Conservation (phyloP, 2,329 filamentous ascomycete species). For the Claviceps sorghi region DNA sequence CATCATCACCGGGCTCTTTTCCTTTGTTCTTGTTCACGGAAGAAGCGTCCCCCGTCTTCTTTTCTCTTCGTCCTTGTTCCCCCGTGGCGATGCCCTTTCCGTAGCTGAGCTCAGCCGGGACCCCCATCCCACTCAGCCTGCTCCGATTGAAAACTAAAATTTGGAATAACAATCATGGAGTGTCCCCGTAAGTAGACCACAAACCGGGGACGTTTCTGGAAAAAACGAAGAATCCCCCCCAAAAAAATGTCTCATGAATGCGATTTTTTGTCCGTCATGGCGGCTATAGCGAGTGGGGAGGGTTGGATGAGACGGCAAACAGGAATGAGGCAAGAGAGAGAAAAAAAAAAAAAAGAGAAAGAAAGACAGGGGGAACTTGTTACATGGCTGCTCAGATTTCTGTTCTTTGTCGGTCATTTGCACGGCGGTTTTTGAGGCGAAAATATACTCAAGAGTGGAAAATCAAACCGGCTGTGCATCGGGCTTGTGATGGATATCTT, state of each 20-base stretch:
- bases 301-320: not conserved
- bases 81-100: not conserved
- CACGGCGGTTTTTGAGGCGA: not conserved
- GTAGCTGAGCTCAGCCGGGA: too few species aligned
- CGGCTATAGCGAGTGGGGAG: constrained; percentile 14
- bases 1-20: constrained; percentile 32
- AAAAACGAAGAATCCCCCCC: too few species aligned
- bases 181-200: too few species aligned
- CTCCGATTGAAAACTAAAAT: constrained; percentile 41
- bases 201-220: too few species aligned
- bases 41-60: not conserved
- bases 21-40: not conserved
- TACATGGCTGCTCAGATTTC: constrained; percentile 31
- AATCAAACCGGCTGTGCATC: not conserved
- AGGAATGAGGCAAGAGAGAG: not conserved
- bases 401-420: constrained; percentile 26
- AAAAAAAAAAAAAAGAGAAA: not conserved
- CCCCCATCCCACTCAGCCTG: constrained; percentile 17
- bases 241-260: too few species aligned
- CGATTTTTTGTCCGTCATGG: constrained; percentile 19
- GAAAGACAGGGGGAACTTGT: not conserved
- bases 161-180: not conserved
- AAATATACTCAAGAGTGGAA: not conserved
- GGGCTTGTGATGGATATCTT: constrained; percentile 2
- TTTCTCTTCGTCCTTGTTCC: not conserved